Evolutionary conservation across 306 rosid genomes (phyloP).

Genomic region (barrel medic (Medicago truncatula)): MtrunA17r5.0-ANR NC_053045.1:36205001-36205500

Average conservation of each 20-base stretch:
- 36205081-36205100: slow-evolving; percentile 36
- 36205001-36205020: slow-evolving; percentile 79
- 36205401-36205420: neutral
- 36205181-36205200: neutral
- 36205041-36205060: slow-evolving; percentile 71
- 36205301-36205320: neutral
- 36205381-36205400: neutral
- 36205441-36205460: slow-evolving; percentile 69
- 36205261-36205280: neutral
- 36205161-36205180: slow-evolving; percentile 6
- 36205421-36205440: slow-evolving; percentile 26
- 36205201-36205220: neutral
- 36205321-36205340: neutral
- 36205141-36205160: neutral
- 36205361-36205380: neutral
- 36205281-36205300: neutral
- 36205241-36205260: neutral
- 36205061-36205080: slow-evolving; percentile 32
- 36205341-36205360: neutral
- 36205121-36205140: neutral
- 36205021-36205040: slow-evolving; percentile 79
- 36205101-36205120: slow-evolving; percentile 21
- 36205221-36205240: neutral
- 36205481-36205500: slow-evolving; percentile 78
- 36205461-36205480: slow-evolving; percentile 64